phyloP scores from a whole-genome alignment of 495 filamentous ascomycete genomes.

The Alectoria sarmentosa region DNA sequence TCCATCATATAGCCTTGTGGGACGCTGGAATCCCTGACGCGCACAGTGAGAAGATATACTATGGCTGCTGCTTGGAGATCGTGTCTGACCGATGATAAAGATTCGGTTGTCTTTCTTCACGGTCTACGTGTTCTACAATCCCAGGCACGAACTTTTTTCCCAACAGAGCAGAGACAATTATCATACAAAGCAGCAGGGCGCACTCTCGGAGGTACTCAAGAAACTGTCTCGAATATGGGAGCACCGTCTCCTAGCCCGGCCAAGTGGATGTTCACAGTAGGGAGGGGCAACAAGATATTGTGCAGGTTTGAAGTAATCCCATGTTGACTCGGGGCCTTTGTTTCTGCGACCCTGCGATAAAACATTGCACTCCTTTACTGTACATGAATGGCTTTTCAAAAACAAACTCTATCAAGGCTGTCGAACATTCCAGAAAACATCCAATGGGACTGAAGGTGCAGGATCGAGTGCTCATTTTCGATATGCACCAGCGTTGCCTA shows the following conservation, averaged over 20 bases:
- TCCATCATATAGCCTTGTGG: not conserved
- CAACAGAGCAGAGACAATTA: not conserved
- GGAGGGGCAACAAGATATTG: not conserved
- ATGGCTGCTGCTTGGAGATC: not conserved
- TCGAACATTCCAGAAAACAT: not conserved
- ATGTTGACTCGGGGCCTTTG: not conserved
- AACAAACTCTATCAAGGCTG: not conserved
- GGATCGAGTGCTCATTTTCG: not conserved
- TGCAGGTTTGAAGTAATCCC: not conserved
- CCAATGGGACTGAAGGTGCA: not conserved
- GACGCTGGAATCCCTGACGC: not conserved
- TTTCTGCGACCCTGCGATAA: too few relatives aligned
- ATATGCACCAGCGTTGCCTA: not conserved
- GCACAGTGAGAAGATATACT: not conserved
- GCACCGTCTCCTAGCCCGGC: not conserved
- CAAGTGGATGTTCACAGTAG: not conserved
- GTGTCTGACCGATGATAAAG: too few relatives aligned
- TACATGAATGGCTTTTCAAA: not conserved
- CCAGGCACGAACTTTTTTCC: not conserved
- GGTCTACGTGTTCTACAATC: not conserved
- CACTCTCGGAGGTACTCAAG: not conserved
- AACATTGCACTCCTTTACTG: not conserved
- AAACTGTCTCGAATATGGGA: not conserved
- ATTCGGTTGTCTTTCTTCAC: not conserved
- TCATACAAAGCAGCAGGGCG: not conserved